Base-by-base conservation (phyloP, 108 stramenopile species). In the Nitzschia sp. region DNA sequence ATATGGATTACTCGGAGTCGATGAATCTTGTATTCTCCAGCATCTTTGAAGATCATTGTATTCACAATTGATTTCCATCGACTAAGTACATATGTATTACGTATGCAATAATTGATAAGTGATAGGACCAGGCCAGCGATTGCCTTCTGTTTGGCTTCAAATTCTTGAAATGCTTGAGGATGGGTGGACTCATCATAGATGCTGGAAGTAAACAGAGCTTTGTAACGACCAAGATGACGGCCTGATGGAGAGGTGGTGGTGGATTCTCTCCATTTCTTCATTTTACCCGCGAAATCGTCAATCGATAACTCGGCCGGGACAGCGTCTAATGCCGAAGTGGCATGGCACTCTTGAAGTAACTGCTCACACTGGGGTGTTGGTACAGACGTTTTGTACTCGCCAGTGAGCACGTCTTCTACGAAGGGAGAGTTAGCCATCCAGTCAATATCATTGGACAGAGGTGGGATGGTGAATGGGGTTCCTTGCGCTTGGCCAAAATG, bases 1-100 rank as follows among this genome's bases (percentile, higher is more conserved):
- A 67, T 3, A 31, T 67, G 66, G 6, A 54, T 67, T 1, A 67
- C 66, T 4, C 53, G 25, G 2, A 55, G 28, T 1, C 66, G 31
- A 47, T 64, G 64, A 24, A n/a, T n/a, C n/a, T n/a, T n/a, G n/a
- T n/a, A n/a, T n/a, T n/a, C n/a, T n/a, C n/a, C n/a, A n/a, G n/a
- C n/a, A n/a, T n/a, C n/a, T n/a, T n/a, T n/a, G n/a, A n/a, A n/a
- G n/a, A n/a, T n/a, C n/a, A n/a, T n/a, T n/a, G n/a, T n/a, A n/a
- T n/a, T n/a, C n/a, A n/a, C n/a, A n/a, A n/a, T n/a, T n/a, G n/a
- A n/a, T n/a, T n/a, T n/a, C n/a, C n/a, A n/a, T n/a, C n/a, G n/a
- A n/a, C n/a, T n/a, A n/a, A n/a, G n/a, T n/a, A n/a, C n/a, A n/a
- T n/a, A n/a, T n/a, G n/a, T n/a, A n/a, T n/a, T n/a, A n/a, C n/a